Evolutionary conservation across 2,329 filamentous ascomycete genomes (phyloP), one percentile per base, ranked within the genome.

Genomic region (Fusarium tricinctum): DNA sequence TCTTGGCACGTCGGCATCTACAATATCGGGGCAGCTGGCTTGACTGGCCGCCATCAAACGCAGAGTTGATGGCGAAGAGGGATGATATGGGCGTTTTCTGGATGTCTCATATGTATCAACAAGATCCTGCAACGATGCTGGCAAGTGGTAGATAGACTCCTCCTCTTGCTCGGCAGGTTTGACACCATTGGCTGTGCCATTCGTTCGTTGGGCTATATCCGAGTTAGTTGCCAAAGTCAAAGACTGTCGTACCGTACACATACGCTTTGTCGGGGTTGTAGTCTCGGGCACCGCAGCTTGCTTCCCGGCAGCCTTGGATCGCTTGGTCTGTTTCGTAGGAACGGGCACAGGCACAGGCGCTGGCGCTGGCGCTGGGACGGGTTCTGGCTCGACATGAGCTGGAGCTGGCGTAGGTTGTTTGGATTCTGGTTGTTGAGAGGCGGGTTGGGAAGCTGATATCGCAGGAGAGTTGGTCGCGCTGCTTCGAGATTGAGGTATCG

Each of bases 131-230:
- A 99, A 82, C 30, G 92, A 93, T 8, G 94, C 88, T 6, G 96
- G 96, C 38, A 99, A 87, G 78, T 98, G 94, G 78, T 95, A 99
- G 72, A 97, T 91, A 14, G 92, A 96, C 79, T 97, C 92, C 63
- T 93, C 90, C 71, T 86, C 75, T 64, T 84, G 80, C 28, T 80
- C 76, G 49, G 77, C 76, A 8, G 79, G 71, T 75, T 84, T 86
- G 74, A 83, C 78, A 14, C 85, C 85, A 69, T 89, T 88, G 14
- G 82, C 72, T 44, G 80, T 74, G 48, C 86, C 83, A 76, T 89
- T 89, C 5, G 83, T 77, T 72, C 84, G 82, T 30, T 81, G 73
- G 44, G 74, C 80, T 81, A 64, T 45, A 56, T 50, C 13, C 38
- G 20, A 19, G 58, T 72, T 58, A 70, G 55, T 45, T 66, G 51